Conservation (phyloP, 257 asterid species). For the Solanum bulbocastanum region DNA sequence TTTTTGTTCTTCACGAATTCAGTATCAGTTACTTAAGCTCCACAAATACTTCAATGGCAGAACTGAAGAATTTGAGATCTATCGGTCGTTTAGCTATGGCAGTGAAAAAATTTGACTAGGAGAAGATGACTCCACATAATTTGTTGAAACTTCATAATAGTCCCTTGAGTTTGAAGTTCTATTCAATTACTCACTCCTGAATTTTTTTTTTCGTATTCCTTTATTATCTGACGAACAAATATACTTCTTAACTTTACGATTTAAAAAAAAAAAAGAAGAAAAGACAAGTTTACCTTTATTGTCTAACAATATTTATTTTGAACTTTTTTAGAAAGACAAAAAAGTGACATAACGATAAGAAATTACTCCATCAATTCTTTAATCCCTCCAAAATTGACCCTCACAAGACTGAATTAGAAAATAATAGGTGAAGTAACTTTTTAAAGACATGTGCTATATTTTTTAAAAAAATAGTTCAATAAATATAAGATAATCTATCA, state of each 20-base stretch:
- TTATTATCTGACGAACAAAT: too few species aligned
- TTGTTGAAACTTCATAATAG: neutral
- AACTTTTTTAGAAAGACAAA: too few species aligned
- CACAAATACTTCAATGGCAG: neutral
- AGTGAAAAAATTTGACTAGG: neutral
- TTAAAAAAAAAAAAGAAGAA: too few species aligned
- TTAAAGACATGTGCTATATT: too few species aligned
- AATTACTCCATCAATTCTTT: too few species aligned
- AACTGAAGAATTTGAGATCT: neutral
- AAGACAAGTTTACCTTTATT: too few species aligned
- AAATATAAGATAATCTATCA: too few species aligned
- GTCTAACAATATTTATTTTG: too few species aligned
- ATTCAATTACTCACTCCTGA: neutral
- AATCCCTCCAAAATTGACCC: too few species aligned
- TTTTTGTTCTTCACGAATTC: neutral
- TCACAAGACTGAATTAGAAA: too few species aligned
- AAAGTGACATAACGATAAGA: neutral
- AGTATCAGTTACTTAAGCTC: neutral
- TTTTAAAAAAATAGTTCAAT: too few species aligned
- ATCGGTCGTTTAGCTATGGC: neutral
- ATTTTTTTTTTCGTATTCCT: fast-evolving
- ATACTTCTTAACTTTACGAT: neutral
- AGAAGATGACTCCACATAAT: neutral
- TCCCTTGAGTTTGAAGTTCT: neutral
- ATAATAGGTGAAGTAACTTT: too few species aligned